These are phyloP conservation scores for Chimonanthus praecox DNA, from an alignment of 164 flowering plant species.

Conservation along the genomic window DNA sequence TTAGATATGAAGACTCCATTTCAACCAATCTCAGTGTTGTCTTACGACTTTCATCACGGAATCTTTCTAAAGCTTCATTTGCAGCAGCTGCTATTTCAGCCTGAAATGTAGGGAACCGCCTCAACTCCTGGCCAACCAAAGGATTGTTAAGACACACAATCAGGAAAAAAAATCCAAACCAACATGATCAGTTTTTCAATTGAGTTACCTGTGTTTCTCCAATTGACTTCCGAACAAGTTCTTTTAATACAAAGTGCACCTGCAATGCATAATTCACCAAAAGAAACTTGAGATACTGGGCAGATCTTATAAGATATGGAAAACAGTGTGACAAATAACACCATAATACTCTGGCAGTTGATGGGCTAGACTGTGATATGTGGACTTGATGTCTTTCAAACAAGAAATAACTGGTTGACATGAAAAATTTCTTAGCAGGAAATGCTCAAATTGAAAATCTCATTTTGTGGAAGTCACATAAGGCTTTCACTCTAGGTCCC, in stretches of 20 bases:
- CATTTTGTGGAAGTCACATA: too few relatives aligned
- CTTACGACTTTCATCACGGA: constrained; percentile 56
- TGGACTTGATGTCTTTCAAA: too few relatives aligned
- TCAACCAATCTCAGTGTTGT: constrained; percentile 57
- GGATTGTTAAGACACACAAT: neutral
- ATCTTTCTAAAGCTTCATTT: constrained; percentile 53
- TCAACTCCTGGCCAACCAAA: constrained; percentile 44
- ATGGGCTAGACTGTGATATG: neutral
- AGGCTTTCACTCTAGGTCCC: too few relatives aligned
- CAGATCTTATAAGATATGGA: too few relatives aligned
- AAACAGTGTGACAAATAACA: too few relatives aligned
- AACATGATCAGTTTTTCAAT: neutral
- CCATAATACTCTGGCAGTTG: neutral
- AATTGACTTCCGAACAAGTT: constrained; percentile 49
- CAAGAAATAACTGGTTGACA: too few relatives aligned
- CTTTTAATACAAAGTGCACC: constrained; percentile 51
- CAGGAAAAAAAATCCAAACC: neutral
- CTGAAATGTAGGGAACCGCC: constrained; percentile 62
- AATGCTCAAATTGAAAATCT: too few relatives aligned
- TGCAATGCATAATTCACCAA: constrained; percentile 8
- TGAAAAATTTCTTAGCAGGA: too few relatives aligned
- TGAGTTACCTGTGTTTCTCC: constrained; percentile 40
- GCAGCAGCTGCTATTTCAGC: constrained; percentile 47
- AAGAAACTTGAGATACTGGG: too few relatives aligned
- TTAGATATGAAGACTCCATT: constrained; percentile 67